phyloP scores from a whole-genome alignment of 2,329 filamentous ascomycete species.

The Zymoseptoria crescenta region DNA sequence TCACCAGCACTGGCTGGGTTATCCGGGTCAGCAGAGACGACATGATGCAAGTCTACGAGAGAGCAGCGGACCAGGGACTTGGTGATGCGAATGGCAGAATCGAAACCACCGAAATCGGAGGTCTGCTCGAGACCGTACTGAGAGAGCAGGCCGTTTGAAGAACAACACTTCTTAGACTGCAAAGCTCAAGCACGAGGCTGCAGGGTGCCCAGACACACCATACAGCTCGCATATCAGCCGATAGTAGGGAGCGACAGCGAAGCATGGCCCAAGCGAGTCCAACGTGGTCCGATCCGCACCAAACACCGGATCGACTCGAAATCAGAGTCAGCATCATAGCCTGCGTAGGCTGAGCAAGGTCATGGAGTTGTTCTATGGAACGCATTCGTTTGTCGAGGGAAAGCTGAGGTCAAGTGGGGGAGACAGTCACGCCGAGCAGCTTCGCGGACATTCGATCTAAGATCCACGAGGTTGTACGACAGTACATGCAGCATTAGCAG shows the following conservation, averaged over 20 bases:
- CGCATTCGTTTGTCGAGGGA: too few species aligned
- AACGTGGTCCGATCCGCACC: not conserved
- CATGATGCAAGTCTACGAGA: conserved; percentile 35
- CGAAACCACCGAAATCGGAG: conserved; percentile 29
- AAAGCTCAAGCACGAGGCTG: not conserved
- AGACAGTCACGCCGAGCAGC: too few species aligned
- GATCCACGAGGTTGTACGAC: too few species aligned
- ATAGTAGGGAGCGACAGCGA: not conserved
- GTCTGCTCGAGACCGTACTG: conserved; percentile 32
- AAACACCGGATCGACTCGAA: not conserved
- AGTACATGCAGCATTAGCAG: too few species aligned
- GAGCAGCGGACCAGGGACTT: conserved; percentile 21
- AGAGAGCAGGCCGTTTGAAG: conserved; percentile 1
- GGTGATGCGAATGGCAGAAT: conserved; percentile 30
- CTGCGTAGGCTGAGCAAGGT: too few species aligned
- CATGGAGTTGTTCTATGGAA: too few species aligned
- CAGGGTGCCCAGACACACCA: not conserved
- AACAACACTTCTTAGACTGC: not conserved
- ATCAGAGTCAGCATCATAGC: not conserved
- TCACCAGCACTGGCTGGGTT: conserved; percentile 39
- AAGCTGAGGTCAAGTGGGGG: too few species aligned
- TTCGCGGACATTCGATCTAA: too few species aligned
- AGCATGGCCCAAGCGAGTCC: not conserved
- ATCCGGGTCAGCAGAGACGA: conserved; percentile 33
- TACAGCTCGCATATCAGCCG: too few species aligned